Evolutionary conservation across 345 rosid species (phyloP), one percentile per base, ranked within the genome.

Genomic region (Arabidopsis suecica): DNA sequence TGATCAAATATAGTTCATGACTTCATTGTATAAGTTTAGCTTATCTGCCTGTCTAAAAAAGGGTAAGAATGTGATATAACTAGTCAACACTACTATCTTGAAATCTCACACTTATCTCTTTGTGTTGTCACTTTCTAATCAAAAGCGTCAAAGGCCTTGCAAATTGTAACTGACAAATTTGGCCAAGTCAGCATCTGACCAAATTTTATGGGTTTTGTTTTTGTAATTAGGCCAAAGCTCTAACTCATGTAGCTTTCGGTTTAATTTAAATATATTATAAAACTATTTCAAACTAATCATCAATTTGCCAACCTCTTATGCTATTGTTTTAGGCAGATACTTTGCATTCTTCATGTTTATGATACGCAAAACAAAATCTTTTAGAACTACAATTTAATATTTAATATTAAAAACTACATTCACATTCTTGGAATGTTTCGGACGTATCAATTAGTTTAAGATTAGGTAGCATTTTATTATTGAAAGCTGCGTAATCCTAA

Each of bases 1-100:
- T 57, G 6, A 16, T 33, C 13, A 57, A 58, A 57, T 57, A 34
- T n/a, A 57, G 37, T 50, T 2, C 8, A 33, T 33, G 5, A 41
- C 13, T 13, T 28, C 16, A 16, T 16, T 16, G 18, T 16, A 16
- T 16, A 16, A 16, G 18, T 16, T 55, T 34, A 68, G 22, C 54
- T 45, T 55, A 11, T 68, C 28, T 25, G 55, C 5, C 37, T 48
- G 25, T 8, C 11, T 23, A 23, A 59, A 61, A n/a, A 50, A 72
- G 53, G 56, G 36, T n/a, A 63, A 63, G 56, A 41, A 73, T 54
- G 57, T 64, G 77, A 55, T 54, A 54, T 42, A 64, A 41, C 65
- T 58, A 73, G 60, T 57, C 78, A 74, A 74, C 65, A 74, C 38
- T 56, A 57, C n/a, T 36, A 65, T 65, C 59, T 74, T 48, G 34